Evolutionary conservation across 78 protist species (phyloP), one percentile per base, ranked within the genome.

Genomic region (Polysphondylium violaceum): DNA sequence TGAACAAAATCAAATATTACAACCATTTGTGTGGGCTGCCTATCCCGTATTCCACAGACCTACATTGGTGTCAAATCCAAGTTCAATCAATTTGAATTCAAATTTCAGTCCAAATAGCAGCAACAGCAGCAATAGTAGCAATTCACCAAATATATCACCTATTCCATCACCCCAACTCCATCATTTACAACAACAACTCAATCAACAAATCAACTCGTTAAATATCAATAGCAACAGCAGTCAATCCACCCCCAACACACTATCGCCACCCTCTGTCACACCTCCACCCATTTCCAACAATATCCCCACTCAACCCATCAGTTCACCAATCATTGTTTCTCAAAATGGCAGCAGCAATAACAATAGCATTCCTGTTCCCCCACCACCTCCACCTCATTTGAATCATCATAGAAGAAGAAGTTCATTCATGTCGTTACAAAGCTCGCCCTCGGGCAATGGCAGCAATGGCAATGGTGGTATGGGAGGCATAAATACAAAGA

Each of bases 11-110:
- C 77, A 83, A 53, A 69, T 59, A 27, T 56, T 83, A 44, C 91
- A 83, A 43, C 91, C 91, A 69, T 83, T 83, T 19, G 91, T 71
- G 19, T 83, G 91, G 91, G 79, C 71, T 11, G 91, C 65, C 23
- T 69, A 83, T 69, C 91, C 91, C 21, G 91, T 83, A 19, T 83
- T 83, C 51, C 91, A 83, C 29, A 12, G 91, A 17, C 91, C 91
- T 33, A 58, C 91, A 21, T 72, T 72, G 51, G 2, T 19, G 14
- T 55, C 89, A 53, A 47, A 43, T 4, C 63, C 44, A 44, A 21
- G 47, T 29, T 71, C 91, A 23, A 51, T 71, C 21, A 83, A 69
- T 43, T 74, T 83, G 51, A 50, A 25, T 65, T 38, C 5, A n/a
- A 6, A 43, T 33, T 65, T 6, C 74, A 65, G 29, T 17, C 27